These are phyloP conservation scores for Colletotrichum cuscutae DNA, from an alignment of 2,329 filamentous ascomycete genomes.

Conservation along the genomic window DNA sequence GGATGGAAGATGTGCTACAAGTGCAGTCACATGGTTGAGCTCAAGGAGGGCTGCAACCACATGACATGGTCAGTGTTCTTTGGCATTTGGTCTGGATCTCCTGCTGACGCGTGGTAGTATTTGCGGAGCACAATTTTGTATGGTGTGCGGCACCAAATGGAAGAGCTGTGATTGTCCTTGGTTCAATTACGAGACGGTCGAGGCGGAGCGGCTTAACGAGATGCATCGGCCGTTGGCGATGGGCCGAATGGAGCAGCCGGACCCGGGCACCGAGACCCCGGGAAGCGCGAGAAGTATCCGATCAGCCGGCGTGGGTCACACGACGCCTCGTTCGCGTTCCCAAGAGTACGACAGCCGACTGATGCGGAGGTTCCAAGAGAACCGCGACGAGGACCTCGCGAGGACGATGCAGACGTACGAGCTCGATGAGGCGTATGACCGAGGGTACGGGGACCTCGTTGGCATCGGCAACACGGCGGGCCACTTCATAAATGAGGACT, in stretches of 20 bases:
- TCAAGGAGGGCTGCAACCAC: slow-evolving; percentile 87
- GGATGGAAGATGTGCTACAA: slow-evolving; percentile 82
- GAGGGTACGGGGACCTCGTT: slow-evolving; percentile 48
- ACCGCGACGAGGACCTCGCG: slow-evolving; percentile 54
- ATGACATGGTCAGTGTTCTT: slow-evolving; percentile 77
- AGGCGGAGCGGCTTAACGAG: slow-evolving; percentile 64
- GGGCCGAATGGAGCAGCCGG: slow-evolving; percentile 27
- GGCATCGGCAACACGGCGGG: slow-evolving; percentile 62
- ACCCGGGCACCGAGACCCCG: slow-evolving; percentile 14
- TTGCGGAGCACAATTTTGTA: slow-evolving; percentile 87
- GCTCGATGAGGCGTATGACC: slow-evolving; percentile 47
- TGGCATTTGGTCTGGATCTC: too few species aligned
- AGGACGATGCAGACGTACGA: slow-evolving; percentile 48
- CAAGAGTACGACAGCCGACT: slow-evolving; percentile 57
- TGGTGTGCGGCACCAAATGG: slow-evolving; percentile 85
- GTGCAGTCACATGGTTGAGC: slow-evolving; percentile 79
- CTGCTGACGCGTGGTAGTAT: slow-evolving; percentile 57
- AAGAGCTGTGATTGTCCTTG: slow-evolving; percentile 85
- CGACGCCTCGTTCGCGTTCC: slow-evolving; percentile 36
- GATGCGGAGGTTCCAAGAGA: slow-evolving; percentile 57
- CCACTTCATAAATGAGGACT: slow-evolving; percentile 72
- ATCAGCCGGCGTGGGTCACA: slow-evolving; percentile 28
- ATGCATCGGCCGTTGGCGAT: slow-evolving; percentile 58
- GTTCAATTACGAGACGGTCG: slow-evolving; percentile 73
- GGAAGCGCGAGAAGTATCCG: slow-evolving; percentile 31